Percentiles rank a stretch among this genome's conserved stretches.
phyloP scores from a whole-genome alignment of 345 rosid genomes.

The Iberis pinnata region DNA sequence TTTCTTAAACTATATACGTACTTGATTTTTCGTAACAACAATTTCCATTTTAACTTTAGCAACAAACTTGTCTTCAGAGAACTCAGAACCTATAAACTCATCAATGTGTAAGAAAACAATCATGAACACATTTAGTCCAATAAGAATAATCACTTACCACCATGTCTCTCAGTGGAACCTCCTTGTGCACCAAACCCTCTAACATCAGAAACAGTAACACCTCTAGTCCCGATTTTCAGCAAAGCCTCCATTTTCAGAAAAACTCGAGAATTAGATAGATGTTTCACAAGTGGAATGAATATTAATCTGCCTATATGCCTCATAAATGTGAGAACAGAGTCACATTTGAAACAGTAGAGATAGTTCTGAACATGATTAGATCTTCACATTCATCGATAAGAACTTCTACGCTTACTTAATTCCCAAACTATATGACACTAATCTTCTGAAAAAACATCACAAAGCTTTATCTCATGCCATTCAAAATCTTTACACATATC shows the following conservation, averaged over 20 bases:
- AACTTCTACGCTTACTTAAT: constrained; percentile 2
- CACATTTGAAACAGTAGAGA: not conserved
- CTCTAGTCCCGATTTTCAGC: constrained; percentile 72
- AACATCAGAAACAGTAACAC: constrained; percentile 86
- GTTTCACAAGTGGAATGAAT: not conserved
- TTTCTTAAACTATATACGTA: constrained; percentile 11
- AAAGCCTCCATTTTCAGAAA: constrained; percentile 39
- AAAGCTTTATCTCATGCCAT: constrained; percentile 1
- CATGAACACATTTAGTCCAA: not conserved
- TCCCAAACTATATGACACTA: not conserved
- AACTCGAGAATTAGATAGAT: constrained; percentile 9
- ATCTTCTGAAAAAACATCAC: not conserved
- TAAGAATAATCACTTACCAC: constrained; percentile 39
- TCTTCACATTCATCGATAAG: constrained; percentile 15
- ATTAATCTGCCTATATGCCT: too few species aligned
- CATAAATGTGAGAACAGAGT: too few species aligned
- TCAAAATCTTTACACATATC: not conserved
- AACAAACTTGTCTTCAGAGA: constrained; percentile 77
- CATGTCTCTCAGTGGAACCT: constrained; percentile 76
- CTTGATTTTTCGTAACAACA: constrained; percentile 79
- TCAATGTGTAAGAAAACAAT: constrained; percentile 7
- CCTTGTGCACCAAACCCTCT: constrained; percentile 90
- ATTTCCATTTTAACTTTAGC: constrained; percentile 91
- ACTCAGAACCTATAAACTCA: constrained; percentile 60
- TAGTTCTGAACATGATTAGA: not conserved